Evolutionary conservation across 768 basidiomycete genomes (phyloP), one percentile per base, ranked within the genome.

Genomic region (Hericium erinaceus): DNA sequence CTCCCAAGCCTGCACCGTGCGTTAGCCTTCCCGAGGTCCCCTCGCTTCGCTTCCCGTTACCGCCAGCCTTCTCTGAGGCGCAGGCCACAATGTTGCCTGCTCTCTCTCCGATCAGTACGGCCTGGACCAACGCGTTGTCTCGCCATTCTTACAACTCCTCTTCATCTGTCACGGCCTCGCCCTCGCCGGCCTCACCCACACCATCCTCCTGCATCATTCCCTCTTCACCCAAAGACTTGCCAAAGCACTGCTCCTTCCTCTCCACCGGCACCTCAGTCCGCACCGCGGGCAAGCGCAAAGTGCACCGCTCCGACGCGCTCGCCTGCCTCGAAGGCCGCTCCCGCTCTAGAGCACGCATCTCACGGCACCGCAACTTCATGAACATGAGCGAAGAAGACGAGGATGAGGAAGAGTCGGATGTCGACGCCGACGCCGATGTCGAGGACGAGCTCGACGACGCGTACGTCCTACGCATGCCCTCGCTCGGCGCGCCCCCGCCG

Each of bases 351-450:
- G 58, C 61, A 57, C 68, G 67, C 20, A 57, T 64, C 5, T 40
- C 61, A 18, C 67, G 67, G 10, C 67, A 71, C 52, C 64, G 67
- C 28, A 84, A 85, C 66, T 86, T 86, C 62, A 86, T 85, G 80
- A 81, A 74, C 71, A 79, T 84, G 77, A 78, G 74, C 54, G 83
- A 85, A 59, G 84, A 84, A 22, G 79, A 79, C 52, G 78, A 77
- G 4, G 74, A 70, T 9, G 53, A 62, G 28, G 57, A 46, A 13
- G 57, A 58, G 18, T 38, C n/a, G 0, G 57, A 46, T 6, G n/a
- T 46, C 2, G 59, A 60, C 12, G 38, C 41, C 4, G 64, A 65
- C 4, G 69, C 58, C 3, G 60, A 69, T 11, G 60, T 70, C 15
- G 61, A 61, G 18, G 44, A 46, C 44, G 44, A 46, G 44, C 44